Base-by-base conservation (phyloP, 2,329 filamentous ascomycete genomes). In the Colletotrichum magnum region DNA sequence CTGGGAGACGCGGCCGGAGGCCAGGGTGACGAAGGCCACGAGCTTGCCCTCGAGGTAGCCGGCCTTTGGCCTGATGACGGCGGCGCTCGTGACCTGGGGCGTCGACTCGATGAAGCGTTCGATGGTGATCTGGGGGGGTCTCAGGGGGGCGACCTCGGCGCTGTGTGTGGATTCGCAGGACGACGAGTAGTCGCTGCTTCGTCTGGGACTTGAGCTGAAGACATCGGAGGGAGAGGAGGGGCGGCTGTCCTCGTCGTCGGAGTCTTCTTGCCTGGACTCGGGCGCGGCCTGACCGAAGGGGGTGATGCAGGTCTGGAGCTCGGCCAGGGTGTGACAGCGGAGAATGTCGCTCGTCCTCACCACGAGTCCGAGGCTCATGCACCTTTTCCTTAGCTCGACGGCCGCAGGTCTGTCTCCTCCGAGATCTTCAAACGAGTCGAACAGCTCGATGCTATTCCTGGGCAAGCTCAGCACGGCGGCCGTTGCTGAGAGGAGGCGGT, bases 41-140 rank as follows among this genome's bases (percentile, higher is more conserved):
- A 83, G 76, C 69, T 84, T 84, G 15, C 82, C 84, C 70, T 88
- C 85, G 54, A 88, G 83, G 15, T 83, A 79, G 9, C 86, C 86
- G 10, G 85, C 85, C 65, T 81, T 83, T 18, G 86, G 86, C 36
- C 77, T 81, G 24, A 87, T 77, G 15, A 86, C 75, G 50, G 79
- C 81, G 15, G 82, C 80, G 68, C 77, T 80, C 28, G 78, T 80
- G 15, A 87, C 79, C 21, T 79, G 78, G 26, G 76, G 78, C 32
- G 81, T 82, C 18, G 79, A 78, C 41, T 76, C 79, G 2, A 86
- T 74, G 13, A 83, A 77, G 10, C 50, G 52, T 32, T 71, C 69
- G 16, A 68, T 68, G 32, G 47, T 28, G 2, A 43, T 16, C n/a
- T 68, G 28, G 15, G 68, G 58, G 45, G 63, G 18, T 26, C 50